Evolutionary conservation across 1,284 basidiomycete genomes (phyloP).

Genomic region (Sporisorium reilianum): DNA sequence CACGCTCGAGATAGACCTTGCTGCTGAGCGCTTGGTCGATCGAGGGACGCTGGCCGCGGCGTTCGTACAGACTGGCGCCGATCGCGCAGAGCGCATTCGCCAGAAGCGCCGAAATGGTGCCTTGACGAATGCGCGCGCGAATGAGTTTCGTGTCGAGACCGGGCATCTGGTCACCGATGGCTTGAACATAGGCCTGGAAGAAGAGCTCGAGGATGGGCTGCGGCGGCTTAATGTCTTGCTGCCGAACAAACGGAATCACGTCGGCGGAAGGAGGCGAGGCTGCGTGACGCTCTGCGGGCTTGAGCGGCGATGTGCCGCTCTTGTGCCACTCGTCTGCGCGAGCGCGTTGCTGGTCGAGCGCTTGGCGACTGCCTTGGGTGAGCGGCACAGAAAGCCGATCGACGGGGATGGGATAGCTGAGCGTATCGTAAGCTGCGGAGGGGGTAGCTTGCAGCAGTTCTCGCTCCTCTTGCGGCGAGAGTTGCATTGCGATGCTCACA

Average conservation of each 20-base stretch:
- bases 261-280: constrained; percentile 8
- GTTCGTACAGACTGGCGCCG: constrained; percentile 37
- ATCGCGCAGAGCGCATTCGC: constrained; percentile 46
- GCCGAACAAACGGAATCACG: constrained; percentile 22
- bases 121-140: constrained; percentile 23
- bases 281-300: constrained; percentile 10
- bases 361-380: constrained; percentile 13
- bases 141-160: constrained; percentile 36
- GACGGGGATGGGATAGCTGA: constrained; percentile 43
- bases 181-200: constrained; percentile 24
- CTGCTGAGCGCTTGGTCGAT: constrained; percentile 24
- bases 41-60: constrained; percentile 12
- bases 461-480: constrained; percentile 18
- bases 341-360: constrained; percentile 1
- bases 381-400: constrained; percentile 37
- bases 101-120: constrained; percentile 36
- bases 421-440: constrained; percentile 25
- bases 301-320: background rate
- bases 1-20: constrained; percentile 28
- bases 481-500: constrained; percentile 30
- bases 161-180: constrained; percentile 44
- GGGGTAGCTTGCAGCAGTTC: constrained; percentile 26
- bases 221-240: constrained; percentile 37
- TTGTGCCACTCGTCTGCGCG: background rate
- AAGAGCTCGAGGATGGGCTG: constrained; percentile 22